These are phyloP conservation scores for Aspergillus pseudonomiae DNA, from an alignment of 2,329 filamentous ascomycete genomes.

Conservation along the genomic window DNA sequence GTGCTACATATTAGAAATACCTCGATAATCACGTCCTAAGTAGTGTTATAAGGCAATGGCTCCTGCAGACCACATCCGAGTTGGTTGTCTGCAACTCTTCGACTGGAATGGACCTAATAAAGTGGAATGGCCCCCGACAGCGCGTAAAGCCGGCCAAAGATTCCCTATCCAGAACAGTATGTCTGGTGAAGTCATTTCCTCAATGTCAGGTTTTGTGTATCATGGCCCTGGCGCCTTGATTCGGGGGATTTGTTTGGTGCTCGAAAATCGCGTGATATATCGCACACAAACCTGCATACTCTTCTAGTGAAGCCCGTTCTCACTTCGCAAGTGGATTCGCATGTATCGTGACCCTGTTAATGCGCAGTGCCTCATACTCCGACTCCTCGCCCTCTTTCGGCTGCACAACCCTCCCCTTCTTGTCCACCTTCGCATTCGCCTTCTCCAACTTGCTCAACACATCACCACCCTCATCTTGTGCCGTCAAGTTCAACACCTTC, in stretches of 20 bases:
- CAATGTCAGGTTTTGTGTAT: not conserved
- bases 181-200: not conserved
- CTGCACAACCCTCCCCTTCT: slow-evolving; percentile 60
- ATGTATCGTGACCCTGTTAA: slow-evolving; percentile 63
- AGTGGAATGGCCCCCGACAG: not conserved
- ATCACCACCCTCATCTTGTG: slow-evolving; percentile 49
- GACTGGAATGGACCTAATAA: not conserved
- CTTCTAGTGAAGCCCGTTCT: slow-evolving; percentile 19
- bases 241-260: not conserved
- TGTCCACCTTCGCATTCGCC: slow-evolving; percentile 63
- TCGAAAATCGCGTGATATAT: not conserved
- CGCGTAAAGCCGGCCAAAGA: not conserved
- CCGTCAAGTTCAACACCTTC: slow-evolving; percentile 53
- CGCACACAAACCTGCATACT: not conserved
- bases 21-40: not conserved
- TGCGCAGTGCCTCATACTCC: slow-evolving; percentile 54
- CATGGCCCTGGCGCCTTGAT: not conserved
- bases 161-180: not conserved
- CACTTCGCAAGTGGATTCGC: slow-evolving; percentile 66
- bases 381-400: slow-evolving; percentile 43
- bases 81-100: not conserved
- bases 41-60: not conserved
- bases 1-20: not conserved
- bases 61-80: not conserved
- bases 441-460: slow-evolving; percentile 56